Conservation (phyloP, 345 rosid genomes). For the Linum trigynum region DNA sequence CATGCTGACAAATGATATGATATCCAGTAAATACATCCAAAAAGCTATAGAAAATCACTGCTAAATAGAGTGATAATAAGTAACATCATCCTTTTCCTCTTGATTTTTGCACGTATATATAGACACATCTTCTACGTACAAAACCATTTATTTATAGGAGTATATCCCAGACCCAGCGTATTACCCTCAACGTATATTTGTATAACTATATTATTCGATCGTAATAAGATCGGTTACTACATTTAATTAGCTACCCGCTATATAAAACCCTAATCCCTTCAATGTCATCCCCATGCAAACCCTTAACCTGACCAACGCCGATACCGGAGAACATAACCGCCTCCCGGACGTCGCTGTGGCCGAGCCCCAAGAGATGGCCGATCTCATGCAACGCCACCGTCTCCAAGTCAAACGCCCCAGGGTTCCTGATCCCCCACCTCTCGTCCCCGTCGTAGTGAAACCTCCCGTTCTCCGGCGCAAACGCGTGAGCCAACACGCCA, state of each 20-base stretch:
- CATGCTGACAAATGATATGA: too few relatives aligned
- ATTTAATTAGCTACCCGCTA: not conserved
- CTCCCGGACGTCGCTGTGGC: conserved; percentile 17
- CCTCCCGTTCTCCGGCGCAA: conserved; percentile 17
- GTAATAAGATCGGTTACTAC: too few relatives aligned
- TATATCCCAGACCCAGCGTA: too few relatives aligned
- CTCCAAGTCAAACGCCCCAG: conserved; percentile 9
- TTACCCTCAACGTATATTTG: too few relatives aligned
- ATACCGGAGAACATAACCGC: conserved; percentile 28
- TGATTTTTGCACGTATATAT: too few relatives aligned
- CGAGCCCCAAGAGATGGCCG: conserved; percentile 36
- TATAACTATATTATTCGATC: too few relatives aligned
- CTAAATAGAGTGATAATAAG: too few relatives aligned
- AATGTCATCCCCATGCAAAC: conserved; percentile 23
- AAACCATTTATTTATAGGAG: too few relatives aligned
- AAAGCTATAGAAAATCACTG: too few relatives aligned
- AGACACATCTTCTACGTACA: too few relatives aligned
- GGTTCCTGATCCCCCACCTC: conserved; percentile 6
- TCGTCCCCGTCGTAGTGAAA: conserved; percentile 31
- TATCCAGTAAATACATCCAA: too few relatives aligned
- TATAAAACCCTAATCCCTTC: conserved; percentile 23
- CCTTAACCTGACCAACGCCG: conserved; percentile 8
- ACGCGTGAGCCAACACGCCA: conserved; percentile 20
- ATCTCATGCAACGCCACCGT: conserved; percentile 37
- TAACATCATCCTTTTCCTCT: too few relatives aligned